Evolutionary conservation across 2,329 filamentous ascomycete species (phyloP).

Genomic region (Verruconis gallopava): DNA sequence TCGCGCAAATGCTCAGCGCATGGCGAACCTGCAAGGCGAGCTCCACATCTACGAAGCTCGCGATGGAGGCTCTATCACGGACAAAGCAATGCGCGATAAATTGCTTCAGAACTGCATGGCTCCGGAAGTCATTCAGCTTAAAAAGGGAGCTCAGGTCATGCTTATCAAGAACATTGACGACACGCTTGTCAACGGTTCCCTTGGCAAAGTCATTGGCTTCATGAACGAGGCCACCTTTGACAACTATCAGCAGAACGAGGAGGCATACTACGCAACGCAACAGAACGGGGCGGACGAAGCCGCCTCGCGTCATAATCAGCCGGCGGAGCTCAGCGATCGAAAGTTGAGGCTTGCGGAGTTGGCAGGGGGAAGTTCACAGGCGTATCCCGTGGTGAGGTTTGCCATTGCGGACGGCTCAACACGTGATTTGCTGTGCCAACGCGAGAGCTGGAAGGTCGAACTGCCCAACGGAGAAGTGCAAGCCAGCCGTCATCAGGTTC

Average conservation of each 20-base stretch:
- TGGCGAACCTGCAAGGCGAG: slow-evolving; percentile 58
- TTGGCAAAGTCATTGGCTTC: slow-evolving; percentile 75
- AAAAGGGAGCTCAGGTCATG: slow-evolving; percentile 94
- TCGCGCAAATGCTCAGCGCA: slow-evolving; percentile 62
- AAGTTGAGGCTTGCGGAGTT: slow-evolving; percentile 32
- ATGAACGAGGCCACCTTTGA: slow-evolving; percentile 56
- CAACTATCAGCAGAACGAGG: slow-evolving; percentile 44
- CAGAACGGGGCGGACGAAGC: slow-evolving; percentile 35
- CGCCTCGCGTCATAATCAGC: too few relatives aligned
- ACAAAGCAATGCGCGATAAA: slow-evolving; percentile 58
- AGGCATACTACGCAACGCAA: slow-evolving; percentile 36
- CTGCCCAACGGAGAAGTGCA: slow-evolving; percentile 90
- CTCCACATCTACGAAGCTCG: slow-evolving; percentile 55
- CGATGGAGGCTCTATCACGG: slow-evolving; percentile 57
- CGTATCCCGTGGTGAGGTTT: slow-evolving; percentile 80
- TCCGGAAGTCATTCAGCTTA: slow-evolving; percentile 64
- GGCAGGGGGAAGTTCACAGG: slow-evolving; percentile 36
- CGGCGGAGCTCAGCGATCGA: slow-evolving; percentile 30
- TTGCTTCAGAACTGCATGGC: slow-evolving; percentile 88
- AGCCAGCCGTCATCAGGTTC: slow-evolving; percentile 62
- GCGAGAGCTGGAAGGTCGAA: slow-evolving; percentile 93
- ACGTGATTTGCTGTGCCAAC: slow-evolving; percentile 66
- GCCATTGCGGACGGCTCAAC: slow-evolving; percentile 63
- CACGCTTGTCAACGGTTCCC: slow-evolving; percentile 80
- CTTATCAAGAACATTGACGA: slow-evolving; percentile 99